Evolutionary conservation across 495 filamentous ascomycete genomes (phyloP), one percentile per base, ranked within the genome.

Genomic region (Cryomyces antarcticus): DNA sequence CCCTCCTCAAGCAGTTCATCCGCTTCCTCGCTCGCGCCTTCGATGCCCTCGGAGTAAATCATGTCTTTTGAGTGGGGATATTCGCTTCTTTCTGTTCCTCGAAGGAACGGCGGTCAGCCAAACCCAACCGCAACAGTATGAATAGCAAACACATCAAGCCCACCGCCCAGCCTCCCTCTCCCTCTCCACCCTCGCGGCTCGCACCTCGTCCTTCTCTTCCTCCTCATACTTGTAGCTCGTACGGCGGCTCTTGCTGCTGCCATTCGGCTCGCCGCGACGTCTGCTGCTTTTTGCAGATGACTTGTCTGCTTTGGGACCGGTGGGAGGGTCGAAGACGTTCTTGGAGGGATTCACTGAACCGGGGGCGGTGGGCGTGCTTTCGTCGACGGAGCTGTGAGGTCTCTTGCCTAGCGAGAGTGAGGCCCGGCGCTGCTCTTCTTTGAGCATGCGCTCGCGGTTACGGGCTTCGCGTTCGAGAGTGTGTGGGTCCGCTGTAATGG

Each of bases 381-480:
- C 9, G 9, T 36, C 33, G 33, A 36, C 33, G 12, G 33, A 9
- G 12, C 9, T 36, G 33, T 13, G 33, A 13, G 9, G 9, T 13
- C 33, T 36, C 12, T 36, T 36, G 7, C 7, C 38, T 28, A 9
- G 38, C 7, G 11, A 13, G 27, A 39, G 38, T 28, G 38, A 39
- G 42, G 38, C 46, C 1, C 83, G 77, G 12, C 79, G 73, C 57
- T 86, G 75, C 39, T 82, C 69, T 56, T 92, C 84, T 47, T 82
- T 81, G 5, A 80, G 64, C 37, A 87, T 57, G 7, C 85, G 68
- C 55, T 88, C 84, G 7, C 79, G 67, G 46, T 85, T 77, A 10
- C 80, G 68, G 9, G 75, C 75, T 55, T 84, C 80, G 11, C 84
- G 76, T 53, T 88, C 84, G 1, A 78, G 62, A 0, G 79, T 78